These are phyloP conservation scores for Candida ficus DNA, from an alignment of 805 yeast species.

Conservation along the genomic window DNA sequence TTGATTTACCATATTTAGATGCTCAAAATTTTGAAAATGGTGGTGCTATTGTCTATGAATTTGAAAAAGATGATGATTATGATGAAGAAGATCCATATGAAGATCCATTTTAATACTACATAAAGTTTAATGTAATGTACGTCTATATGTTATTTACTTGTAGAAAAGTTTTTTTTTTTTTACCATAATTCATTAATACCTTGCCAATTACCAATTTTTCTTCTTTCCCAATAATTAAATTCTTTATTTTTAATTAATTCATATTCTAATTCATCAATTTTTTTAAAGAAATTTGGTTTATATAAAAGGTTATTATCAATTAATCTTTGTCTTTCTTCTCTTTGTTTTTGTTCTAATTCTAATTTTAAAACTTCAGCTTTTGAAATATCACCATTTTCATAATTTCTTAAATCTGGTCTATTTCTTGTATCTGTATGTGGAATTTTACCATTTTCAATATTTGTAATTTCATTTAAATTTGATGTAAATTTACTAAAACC, in stretches of 20 bases:
- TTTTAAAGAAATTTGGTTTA: slow-evolving; percentile 60
- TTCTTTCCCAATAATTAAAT: slow-evolving; percentile 70
- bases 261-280: slow-evolving; percentile 40
- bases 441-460: slow-evolving; percentile 53
- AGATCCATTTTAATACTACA: slow-evolving; percentile 84
- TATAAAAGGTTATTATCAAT: slow-evolving; percentile 42
- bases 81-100: slow-evolving; percentile 98
- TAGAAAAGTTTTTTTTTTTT: too few relatives aligned
- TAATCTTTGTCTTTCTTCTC: slow-evolving; percentile 61
- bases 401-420: slow-evolving; percentile 77
- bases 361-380: slow-evolving; percentile 69
- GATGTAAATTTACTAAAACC: slow-evolving; percentile 87
- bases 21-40: slow-evolving; percentile 80
- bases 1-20: slow-evolving; percentile 84
- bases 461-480: slow-evolving; percentile 72
- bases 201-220: slow-evolving; percentile 59
- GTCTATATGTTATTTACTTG: background rate
- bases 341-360: slow-evolving; percentile 71
- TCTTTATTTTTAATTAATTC: slow-evolving; percentile 44
- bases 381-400: slow-evolving; percentile 65
- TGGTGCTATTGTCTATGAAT: slow-evolving; percentile 94
- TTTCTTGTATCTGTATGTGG: slow-evolving; percentile 88
- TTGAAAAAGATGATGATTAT: slow-evolving; percentile 94
- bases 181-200: slow-evolving; percentile 55
- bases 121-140: background rate